Base-by-base conservation (phyloP, 202 grass and related monocot genomes). In the Saccharum hybrid region DNA sequence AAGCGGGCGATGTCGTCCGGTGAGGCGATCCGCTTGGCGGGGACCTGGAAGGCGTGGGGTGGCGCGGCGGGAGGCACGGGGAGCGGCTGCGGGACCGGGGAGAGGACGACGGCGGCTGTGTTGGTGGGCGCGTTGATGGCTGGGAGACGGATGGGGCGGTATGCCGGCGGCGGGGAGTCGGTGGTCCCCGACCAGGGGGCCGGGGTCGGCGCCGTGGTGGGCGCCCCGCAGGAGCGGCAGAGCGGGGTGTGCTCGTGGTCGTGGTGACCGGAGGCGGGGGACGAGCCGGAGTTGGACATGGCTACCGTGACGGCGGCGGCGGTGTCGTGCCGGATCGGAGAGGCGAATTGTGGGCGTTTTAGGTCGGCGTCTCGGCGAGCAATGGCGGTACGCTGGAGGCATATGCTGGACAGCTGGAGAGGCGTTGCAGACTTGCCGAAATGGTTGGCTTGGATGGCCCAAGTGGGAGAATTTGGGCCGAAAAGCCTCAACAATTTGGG, bases 111-210 rank as follows among this genome's bases (percentile, higher is more conserved):
- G 51, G 96, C 66, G 8, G 86, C 79, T 33, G 91, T 96, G 85
- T 95, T 91, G 40, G 78, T 96, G 38, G 96, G 93, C 19, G 89
- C 93, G 85, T 94, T 98, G 81, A 96, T 90, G 52, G 96, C 93
- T 0, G 93, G 91, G 62, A 85, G 84, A 64, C 89, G 91, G 78
- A 95, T 98, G 65, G 96, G 96, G 81, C 96, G 96, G 93, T 98
- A 98, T 13, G 89, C 93, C 4, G 96, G 93, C n/a, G 96, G 96
- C 70, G 87, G 91, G 39, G 93, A 96, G 22, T 84, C 81, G 74
- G 82, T 84, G 8, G 85, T 69, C 73, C 68, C 85, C 12, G 87
- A 78, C 66, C 86, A 88, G 12, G 92, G 88, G 0, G 71, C 70
- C 4, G 89, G 86, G 0, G 70, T 36, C 28, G 79, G 81, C 34